Conservation (phyloP, 169 alveolate species). For the Eimeria tenella region DNA sequence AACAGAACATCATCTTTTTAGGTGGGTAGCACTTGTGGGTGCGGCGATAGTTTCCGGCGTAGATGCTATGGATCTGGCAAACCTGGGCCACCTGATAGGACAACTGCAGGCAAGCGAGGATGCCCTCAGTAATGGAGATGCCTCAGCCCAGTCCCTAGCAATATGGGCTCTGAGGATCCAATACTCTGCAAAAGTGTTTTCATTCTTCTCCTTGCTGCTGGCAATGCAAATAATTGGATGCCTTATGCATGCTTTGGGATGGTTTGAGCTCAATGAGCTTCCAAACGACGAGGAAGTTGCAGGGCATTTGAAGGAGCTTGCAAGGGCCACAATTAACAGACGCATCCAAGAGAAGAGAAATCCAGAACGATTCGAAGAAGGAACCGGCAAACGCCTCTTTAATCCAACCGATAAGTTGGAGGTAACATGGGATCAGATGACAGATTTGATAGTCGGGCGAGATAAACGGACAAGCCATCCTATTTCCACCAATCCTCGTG, state of each 20-base stretch:
- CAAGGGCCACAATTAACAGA: constrained; percentile 65
- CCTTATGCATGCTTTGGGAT: constrained; percentile 57
- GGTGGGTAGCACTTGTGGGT: constrained; percentile 64
- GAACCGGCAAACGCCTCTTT: constrained; percentile 33
- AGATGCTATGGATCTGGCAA: constrained; percentile 49
- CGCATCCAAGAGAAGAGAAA: constrained; percentile 68
- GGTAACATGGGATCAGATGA: constrained; percentile 59
- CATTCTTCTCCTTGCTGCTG: constrained; percentile 56
- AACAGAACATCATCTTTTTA: constrained; percentile 55
- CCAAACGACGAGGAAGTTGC: constrained; percentile 69
- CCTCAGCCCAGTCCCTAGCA: constrained; percentile 32
- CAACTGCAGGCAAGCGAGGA: constrained; percentile 46
- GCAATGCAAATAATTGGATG: constrained; percentile 56
- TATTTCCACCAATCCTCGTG: constrained; percentile 39
- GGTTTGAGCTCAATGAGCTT: constrained; percentile 69
- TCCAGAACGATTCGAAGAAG: constrained; percentile 57
- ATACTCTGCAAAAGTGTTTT: constrained; percentile 37
- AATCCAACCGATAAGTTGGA: constrained; percentile 68
- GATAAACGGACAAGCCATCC: constrained; percentile 66
- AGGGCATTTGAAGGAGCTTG: constrained; percentile 68
- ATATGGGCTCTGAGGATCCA: constrained; percentile 27
- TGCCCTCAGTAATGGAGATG: constrained; percentile 7
- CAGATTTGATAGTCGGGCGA: constrained; percentile 30
- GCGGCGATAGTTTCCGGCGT: constrained; percentile 42
- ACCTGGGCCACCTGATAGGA: constrained; percentile 57